Base-by-base conservation (phyloP, 805 yeast genomes). In the Monosporozyma solicola region DNA sequence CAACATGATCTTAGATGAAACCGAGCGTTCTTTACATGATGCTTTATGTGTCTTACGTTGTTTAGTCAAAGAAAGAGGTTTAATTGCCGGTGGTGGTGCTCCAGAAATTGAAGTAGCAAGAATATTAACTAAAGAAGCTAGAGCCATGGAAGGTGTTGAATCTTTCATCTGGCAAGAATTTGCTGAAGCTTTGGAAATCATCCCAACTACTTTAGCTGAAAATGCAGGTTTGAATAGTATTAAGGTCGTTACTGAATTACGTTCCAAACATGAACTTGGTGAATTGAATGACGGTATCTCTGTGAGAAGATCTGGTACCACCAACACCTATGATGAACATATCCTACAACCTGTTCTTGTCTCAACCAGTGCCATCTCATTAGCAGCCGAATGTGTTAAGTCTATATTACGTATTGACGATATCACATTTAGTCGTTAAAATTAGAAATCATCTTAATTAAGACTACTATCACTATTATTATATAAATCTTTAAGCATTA, bases 61-160 rank as follows among this genome's bases (percentile, higher is more conserved):
- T 72, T 75, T 89, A 53, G 96, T 90, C 29, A 88, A 89, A 66
- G 89, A 87, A 68, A 85, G 80, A 65, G 96, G 96, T 33, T 68
- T 86, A 66, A 90, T 94, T 72, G 97, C 98, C 13, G 99, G 99
- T 62, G 99, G 99, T 58, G 99, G 98, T 63, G 98, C 99, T 5
- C 96, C 98, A 47, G 97, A 90, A 72, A 82, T 90, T 59, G 97
- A 91, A 74, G 84, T 88, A 7, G 82, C 96, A 10, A 80, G 92
- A 57, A 79, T 80, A 13, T 72, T 90, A 59, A 74, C 79, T 60
- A 82, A 80, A 60, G 95, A 89, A 68, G 78, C 95, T 32, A 77
- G 82, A 58, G 73, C 80, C 51, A 75, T 85, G 59, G 79, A 87
- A 20, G 97, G 97, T 50, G 87, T 88, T 10, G 95, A 90, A 69